phyloP scores from a whole-genome alignment of 768 basidiomycete genomes.

The Boletales sp. region DNA sequence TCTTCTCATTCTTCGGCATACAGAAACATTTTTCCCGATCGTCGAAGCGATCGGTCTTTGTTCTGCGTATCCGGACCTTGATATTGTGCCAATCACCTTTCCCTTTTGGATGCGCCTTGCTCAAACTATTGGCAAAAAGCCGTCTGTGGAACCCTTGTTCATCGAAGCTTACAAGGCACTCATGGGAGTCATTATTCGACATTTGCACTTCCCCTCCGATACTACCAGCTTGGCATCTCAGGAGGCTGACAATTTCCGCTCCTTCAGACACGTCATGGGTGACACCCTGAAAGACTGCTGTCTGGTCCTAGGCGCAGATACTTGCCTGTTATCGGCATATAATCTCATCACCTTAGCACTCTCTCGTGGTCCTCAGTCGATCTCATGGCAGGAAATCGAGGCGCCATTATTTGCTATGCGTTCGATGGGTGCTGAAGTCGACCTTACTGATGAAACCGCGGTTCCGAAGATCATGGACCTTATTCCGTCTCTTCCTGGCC shows the following conservation, averaged over 20 bases:
- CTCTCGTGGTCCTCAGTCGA: constrained; percentile 48
- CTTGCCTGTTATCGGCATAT: constrained; percentile 78
- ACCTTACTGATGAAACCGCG: constrained; percentile 73
- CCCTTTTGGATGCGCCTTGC: constrained; percentile 98
- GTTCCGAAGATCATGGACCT: constrained; percentile 98
- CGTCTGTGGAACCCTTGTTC: constrained; percentile 71
- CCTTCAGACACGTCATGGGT: constrained; percentile 97
- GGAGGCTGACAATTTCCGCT: constrained; percentile 90
- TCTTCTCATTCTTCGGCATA: constrained; percentile 80
- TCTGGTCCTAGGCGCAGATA: constrained; percentile 82
- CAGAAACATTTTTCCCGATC: constrained; percentile 90
- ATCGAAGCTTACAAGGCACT: constrained; percentile 79
- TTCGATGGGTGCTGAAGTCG: constrained; percentile 95
- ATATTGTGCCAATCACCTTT: constrained; percentile 97
- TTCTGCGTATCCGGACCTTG: constrained; percentile 88
- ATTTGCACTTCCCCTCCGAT: constrained; percentile 89
- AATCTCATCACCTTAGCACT: constrained; percentile 76
- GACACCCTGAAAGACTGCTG: constrained; percentile 99
- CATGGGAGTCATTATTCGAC: constrained; percentile 81
- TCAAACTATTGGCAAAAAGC: constrained; percentile 78
- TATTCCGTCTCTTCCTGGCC: constrained; percentile 82
- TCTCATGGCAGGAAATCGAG: constrained; percentile 95
- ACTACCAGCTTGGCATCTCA: constrained; percentile 61
- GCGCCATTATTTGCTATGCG: constrained; percentile 97
- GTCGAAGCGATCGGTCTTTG: constrained; percentile 94